A percentile compares a stretch with the other conserved stretches of the same genome.
phyloP scores from a whole-genome alignment of 2,329 filamentous ascomycete species.

The Fusarium sublunatum region DNA sequence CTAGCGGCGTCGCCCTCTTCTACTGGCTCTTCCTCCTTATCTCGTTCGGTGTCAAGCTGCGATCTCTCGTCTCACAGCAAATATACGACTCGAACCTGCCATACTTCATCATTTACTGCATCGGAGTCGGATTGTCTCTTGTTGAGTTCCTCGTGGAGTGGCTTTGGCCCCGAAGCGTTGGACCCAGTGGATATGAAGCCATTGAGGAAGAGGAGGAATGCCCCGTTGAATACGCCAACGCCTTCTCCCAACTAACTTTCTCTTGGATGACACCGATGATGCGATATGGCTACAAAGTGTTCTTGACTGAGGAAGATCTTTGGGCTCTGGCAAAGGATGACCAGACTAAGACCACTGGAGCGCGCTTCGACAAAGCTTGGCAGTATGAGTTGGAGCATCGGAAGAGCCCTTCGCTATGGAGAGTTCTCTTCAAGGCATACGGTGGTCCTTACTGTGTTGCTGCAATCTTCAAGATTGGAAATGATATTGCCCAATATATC shows the following conservation, averaged over 20 bases:
- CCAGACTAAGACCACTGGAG: constrained; percentile 78
- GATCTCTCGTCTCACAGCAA: constrained; percentile 84
- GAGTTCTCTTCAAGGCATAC: constrained; percentile 85
- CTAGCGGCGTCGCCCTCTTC: constrained; percentile 88
- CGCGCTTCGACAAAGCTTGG: constrained; percentile 81
- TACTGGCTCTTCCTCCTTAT: constrained; percentile 92
- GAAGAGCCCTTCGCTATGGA: constrained; percentile 80
- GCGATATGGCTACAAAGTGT: constrained; percentile 92
- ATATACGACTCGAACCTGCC: constrained; percentile 72
- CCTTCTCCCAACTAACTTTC: constrained; percentile 95
- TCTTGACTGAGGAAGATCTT: constrained; percentile 91
- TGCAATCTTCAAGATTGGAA: constrained; percentile 87
- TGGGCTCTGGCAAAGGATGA: constrained; percentile 90
- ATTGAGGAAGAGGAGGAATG: constrained; percentile 71
- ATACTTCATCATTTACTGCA: constrained; percentile 82
- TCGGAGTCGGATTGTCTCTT: constrained; percentile 75
- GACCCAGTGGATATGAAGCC: constrained; percentile 65
- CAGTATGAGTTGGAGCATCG: constrained; percentile 73
- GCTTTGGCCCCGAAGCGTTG: constrained; percentile 80
- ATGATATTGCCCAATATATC: constrained; percentile 85
- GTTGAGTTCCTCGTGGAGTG: constrained; percentile 84
- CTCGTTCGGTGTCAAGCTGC: constrained; percentile 82
- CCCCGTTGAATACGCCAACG: constrained; percentile 88
- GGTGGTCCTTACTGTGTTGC: constrained; percentile 85
- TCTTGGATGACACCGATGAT: constrained; percentile 99